These are phyloP conservation scores for Umbilicaria muhlenbergii DNA, from an alignment of 495 filamentous ascomycete genomes.

Conservation along the genomic window DNA sequence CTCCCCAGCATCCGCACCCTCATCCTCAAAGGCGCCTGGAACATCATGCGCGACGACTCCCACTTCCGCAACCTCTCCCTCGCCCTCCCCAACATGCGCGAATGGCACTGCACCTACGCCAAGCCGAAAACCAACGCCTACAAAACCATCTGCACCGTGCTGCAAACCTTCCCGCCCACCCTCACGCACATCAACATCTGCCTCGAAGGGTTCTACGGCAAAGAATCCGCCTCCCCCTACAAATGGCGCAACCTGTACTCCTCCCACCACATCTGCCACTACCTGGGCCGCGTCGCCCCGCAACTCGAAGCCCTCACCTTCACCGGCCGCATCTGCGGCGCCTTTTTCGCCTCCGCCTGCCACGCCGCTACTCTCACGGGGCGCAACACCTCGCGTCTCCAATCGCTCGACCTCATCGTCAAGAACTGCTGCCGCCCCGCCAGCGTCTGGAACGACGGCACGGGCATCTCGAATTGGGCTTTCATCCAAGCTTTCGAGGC, in stretches of 20 bases:
- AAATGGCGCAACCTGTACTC: conserved; percentile 38
- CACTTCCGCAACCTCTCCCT: conserved; percentile 43
- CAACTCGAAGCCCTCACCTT: conserved; percentile 47
- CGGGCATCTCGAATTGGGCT: conserved; percentile 48
- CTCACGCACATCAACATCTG: conserved; percentile 46
- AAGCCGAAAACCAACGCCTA: conserved; percentile 55
- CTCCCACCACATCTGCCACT: conserved; percentile 37
- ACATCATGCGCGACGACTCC: conserved; percentile 48
- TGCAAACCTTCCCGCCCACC: conserved; percentile 33
- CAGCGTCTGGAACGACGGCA: conserved; percentile 35
- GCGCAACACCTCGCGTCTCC: conserved; percentile 26
- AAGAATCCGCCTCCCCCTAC: conserved; percentile 34
- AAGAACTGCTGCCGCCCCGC: conserved; percentile 48
- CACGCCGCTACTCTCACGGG: not conserved
- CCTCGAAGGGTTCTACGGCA: conserved; percentile 50
- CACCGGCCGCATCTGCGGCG: conserved; percentile 46
- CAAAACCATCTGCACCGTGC: conserved; percentile 42
- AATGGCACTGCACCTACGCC: conserved; percentile 56
- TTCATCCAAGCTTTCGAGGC: conserved; percentile 54
- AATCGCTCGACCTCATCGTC: conserved; percentile 50
- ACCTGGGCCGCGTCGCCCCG: conserved; percentile 36
- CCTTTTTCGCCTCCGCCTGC: conserved; percentile 35
- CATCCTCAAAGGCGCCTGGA: conserved; percentile 61
- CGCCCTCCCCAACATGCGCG: conserved; percentile 47
- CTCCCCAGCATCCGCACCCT: conserved; percentile 39